Evolutionary conservation across 202 grass and related monocot genomes (phyloP).

Genomic region (Elaeis oleifera): DNA sequence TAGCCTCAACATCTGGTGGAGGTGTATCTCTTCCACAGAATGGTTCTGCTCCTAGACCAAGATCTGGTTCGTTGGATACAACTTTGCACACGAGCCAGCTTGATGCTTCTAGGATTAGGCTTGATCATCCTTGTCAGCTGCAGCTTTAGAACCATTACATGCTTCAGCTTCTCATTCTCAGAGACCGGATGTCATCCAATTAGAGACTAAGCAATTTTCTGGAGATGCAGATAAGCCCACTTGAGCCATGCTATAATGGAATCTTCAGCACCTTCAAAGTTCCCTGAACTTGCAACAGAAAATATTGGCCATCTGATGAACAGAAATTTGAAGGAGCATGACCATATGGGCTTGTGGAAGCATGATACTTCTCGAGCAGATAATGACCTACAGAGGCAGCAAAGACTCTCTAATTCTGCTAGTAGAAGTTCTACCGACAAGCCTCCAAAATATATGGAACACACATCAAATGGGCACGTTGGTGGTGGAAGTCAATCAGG

Average conservation of each 20-base stretch:
- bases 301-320: slow-evolving; percentile 7
- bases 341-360: slow-evolving; percentile 37
- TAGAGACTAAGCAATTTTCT: slow-evolving; percentile 5
- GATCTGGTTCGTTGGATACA: slow-evolving; percentile 61
- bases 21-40: slow-evolving; percentile 63
- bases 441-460: slow-evolving; percentile 74
- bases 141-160: slow-evolving; percentile 48
- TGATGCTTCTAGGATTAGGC: slow-evolving; percentile 44
- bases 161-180: slow-evolving; percentile 13
- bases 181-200: neutral
- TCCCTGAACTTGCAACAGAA: slow-evolving; percentile 29
- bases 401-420: slow-evolving; percentile 46
- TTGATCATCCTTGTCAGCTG: slow-evolving; percentile 57
- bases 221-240: slow-evolving; percentile 45
- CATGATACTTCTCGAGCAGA: slow-evolving; percentile 27
- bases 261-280: slow-evolving; percentile 37
- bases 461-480: slow-evolving; percentile 40
- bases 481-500: slow-evolving; percentile 24
- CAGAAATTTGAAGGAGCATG: slow-evolving; percentile 9
- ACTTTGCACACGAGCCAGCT: slow-evolving; percentile 32
- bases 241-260: slow-evolving; percentile 30
- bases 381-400: slow-evolving; percentile 48
- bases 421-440: slow-evolving; percentile 64
- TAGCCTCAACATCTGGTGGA: slow-evolving; percentile 64
- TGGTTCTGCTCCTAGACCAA: slow-evolving; percentile 57